Percentiles rank a stretch among this genome's conserved stretches.
phyloP scores from a whole-genome alignment of 441 rosid genomes.

The Adansonia madagascariensis region DNA sequence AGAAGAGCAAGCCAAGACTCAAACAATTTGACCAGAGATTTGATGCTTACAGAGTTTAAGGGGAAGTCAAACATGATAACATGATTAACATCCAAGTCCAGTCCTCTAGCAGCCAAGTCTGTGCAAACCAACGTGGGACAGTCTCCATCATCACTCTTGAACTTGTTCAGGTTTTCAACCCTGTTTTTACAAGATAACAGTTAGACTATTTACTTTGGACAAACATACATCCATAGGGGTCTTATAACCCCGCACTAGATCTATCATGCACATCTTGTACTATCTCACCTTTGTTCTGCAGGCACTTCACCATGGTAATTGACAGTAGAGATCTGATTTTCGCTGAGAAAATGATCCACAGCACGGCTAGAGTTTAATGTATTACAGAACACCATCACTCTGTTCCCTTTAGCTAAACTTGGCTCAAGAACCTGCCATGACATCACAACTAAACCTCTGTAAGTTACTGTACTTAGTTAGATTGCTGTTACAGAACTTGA shows the following conservation, averaged over 20 bases:
- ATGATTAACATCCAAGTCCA: slow-evolving; percentile 87
- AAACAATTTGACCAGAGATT: slow-evolving; percentile 10
- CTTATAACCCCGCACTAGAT: neutral
- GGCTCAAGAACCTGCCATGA: slow-evolving; percentile 87
- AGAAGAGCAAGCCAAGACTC: neutral
- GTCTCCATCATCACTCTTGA: slow-evolving; percentile 82
- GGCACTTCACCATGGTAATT: slow-evolving; percentile 98
- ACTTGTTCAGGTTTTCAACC: slow-evolving; percentile 82
- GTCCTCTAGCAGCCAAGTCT: slow-evolving; percentile 92
- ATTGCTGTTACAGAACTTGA: slow-evolving; percentile 6
- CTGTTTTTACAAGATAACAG: slow-evolving; percentile 40
- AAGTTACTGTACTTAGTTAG: slow-evolving; percentile 25
- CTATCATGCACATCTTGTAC: slow-evolving; percentile 9
- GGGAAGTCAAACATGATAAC: slow-evolving; percentile 95
- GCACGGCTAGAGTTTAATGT: slow-evolving; percentile 92
- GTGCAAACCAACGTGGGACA: slow-evolving; percentile 93
- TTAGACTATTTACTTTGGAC: neutral
- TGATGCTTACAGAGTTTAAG: slow-evolving; percentile 68
- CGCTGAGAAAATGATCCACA: slow-evolving; percentile 82
- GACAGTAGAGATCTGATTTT: slow-evolving; percentile 78
- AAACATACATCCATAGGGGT: neutral
- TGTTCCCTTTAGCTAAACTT: slow-evolving; percentile 89
- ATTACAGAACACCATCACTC: slow-evolving; percentile 93
- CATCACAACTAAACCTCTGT: slow-evolving; percentile 27
- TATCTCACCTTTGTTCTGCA: slow-evolving; percentile 78